Percentiles rank a stretch among this genome's conserved stretches.
phyloP scores from a whole-genome alignment of 306 rosid species.

The Citrullus mucosospermus region DNA sequence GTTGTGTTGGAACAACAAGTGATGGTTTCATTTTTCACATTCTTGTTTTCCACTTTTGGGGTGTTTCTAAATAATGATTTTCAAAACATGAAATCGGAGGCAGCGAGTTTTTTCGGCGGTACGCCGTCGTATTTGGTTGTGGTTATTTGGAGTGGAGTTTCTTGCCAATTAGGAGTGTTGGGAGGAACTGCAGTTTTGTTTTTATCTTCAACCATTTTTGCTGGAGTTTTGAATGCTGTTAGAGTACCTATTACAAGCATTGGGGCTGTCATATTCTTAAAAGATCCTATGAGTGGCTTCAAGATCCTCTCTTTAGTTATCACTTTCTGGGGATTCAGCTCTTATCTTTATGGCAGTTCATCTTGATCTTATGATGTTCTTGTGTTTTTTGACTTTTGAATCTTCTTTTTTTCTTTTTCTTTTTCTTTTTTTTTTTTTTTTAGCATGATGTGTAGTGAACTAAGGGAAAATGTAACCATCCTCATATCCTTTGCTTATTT shows the following conservation, averaged over 20 bases:
- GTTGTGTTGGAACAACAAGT: slow-evolving; percentile 91
- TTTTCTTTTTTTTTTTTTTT: no score
- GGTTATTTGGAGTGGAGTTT: slow-evolving; percentile 59
- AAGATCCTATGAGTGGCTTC: slow-evolving; percentile 72
- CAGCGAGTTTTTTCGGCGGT: slow-evolving; percentile 56
- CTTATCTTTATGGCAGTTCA: slow-evolving; percentile 55
- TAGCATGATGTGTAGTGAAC: neutral
- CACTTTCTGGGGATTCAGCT: slow-evolving; percentile 43
- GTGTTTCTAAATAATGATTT: slow-evolving; percentile 39
- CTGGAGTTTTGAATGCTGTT: slow-evolving; percentile 81
- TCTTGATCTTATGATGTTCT: neutral
- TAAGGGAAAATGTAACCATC: neutral
- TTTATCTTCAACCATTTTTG: slow-evolving; percentile 73
- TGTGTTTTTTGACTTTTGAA: neutral
- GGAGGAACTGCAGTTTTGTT: slow-evolving; percentile 75
- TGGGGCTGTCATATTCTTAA: slow-evolving; percentile 64
- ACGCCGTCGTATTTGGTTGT: slow-evolving; percentile 42
- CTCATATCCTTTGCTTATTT: neutral
- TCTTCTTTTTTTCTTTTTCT: no score
- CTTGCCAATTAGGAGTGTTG: slow-evolving; percentile 68
- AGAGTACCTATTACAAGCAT: slow-evolving; percentile 82
- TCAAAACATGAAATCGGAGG: slow-evolving; percentile 50
- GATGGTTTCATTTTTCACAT: slow-evolving; percentile 67
- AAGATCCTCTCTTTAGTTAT: slow-evolving; percentile 48
- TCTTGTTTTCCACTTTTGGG: slow-evolving; percentile 59